Conservation (phyloP, 1,284 basidiomycete genomes). For the Austroboletus niveus region DNA sequence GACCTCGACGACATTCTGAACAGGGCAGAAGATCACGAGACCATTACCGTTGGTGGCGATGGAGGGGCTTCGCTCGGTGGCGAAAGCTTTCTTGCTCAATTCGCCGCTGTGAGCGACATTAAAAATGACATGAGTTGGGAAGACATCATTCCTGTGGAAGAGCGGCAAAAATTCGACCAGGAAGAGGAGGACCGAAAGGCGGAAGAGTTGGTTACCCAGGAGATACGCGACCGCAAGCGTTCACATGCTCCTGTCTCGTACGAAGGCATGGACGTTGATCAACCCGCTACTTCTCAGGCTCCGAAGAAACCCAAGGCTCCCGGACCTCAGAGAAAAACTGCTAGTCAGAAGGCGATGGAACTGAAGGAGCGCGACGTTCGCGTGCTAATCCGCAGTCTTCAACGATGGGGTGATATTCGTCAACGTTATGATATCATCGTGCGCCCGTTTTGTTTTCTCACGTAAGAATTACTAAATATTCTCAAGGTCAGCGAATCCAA, state of each 20-base stretch:
- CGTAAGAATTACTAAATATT: slow-evolving; percentile 10
- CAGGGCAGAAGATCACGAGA: slow-evolving; percentile 97
- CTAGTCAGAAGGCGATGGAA: slow-evolving; percentile 92
- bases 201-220: slow-evolving; percentile 64
- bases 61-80: slow-evolving; percentile 89
- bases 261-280: slow-evolving; percentile 88
- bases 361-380: slow-evolving; percentile 97
- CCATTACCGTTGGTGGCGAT: slow-evolving; percentile 76
- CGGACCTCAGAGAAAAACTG: slow-evolving; percentile 75
- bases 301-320: slow-evolving; percentile 72
- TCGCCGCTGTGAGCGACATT: slow-evolving; percentile 95
- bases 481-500: slow-evolving; percentile 86
- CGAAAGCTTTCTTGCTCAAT: slow-evolving; percentile 93
- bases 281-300: slow-evolving; percentile 55
- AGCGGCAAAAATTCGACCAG: slow-evolving; percentile 82
- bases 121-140: slow-evolving; percentile 99
- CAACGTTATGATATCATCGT: slow-evolving; percentile 94
- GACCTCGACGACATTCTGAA: slow-evolving; percentile 98
- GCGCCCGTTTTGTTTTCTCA: slow-evolving; percentile 30
- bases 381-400: slow-evolving; percentile 91
- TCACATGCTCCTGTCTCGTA: slow-evolving; percentile 86
- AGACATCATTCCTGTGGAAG: slow-evolving; percentile 95
- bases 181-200: slow-evolving; percentile 77
- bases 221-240: slow-evolving; percentile 76
- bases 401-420: slow-evolving; percentile 97